Conservation (phyloP, 306 rosid genomes). For the Prunus davidiana region DNA sequence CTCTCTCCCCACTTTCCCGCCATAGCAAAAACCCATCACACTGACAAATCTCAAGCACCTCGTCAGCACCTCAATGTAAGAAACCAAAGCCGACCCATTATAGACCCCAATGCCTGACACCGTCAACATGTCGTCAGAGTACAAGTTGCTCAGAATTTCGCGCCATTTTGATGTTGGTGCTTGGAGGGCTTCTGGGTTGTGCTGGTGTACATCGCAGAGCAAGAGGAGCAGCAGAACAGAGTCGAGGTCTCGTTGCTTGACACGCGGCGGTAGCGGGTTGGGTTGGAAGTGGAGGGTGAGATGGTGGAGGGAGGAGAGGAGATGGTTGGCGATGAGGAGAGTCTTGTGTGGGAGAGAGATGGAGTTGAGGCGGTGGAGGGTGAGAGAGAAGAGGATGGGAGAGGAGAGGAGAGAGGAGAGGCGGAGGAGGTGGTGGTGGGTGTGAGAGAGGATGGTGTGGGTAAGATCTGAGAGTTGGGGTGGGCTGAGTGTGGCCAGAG, state of each 20-base stretch:
- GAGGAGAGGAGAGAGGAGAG: conserved; percentile 67
- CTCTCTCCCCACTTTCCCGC: conserved; percentile 19
- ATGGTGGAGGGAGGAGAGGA: conserved; percentile 67
- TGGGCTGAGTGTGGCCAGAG: conserved; percentile 70
- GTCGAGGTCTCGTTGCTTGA: conserved; percentile 52
- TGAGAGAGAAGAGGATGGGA: conserved; percentile 58
- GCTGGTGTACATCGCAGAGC: conserved; percentile 70
- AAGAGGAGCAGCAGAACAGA: conserved; percentile 65
- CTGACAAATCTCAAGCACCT: conserved; percentile 64
- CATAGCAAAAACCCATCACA: conserved; percentile 23
- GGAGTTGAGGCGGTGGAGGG: conserved; percentile 65
- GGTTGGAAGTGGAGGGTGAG: conserved; percentile 49
- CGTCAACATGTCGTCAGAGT: conserved; percentile 32
- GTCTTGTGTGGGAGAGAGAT: conserved; percentile 66
- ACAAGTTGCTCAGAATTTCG: conserved; percentile 15
- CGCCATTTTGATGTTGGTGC: conserved; percentile 58
- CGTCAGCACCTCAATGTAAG: conserved; percentile 52
- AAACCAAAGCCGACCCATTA: conserved; percentile 37
- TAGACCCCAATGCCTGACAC: conserved; percentile 42
- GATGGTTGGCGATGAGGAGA: conserved; percentile 67
- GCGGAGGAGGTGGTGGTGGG: conserved; percentile 54
- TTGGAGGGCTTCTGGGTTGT: conserved; percentile 46
- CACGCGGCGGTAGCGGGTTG: conserved; percentile 18
- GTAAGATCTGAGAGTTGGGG: conserved; percentile 60
- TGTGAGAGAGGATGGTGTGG: conserved; percentile 48